These are phyloP conservation scores for Boeremia exigua DNA, from an alignment of 2,329 filamentous ascomycete species.

Conservation along the genomic window DNA sequence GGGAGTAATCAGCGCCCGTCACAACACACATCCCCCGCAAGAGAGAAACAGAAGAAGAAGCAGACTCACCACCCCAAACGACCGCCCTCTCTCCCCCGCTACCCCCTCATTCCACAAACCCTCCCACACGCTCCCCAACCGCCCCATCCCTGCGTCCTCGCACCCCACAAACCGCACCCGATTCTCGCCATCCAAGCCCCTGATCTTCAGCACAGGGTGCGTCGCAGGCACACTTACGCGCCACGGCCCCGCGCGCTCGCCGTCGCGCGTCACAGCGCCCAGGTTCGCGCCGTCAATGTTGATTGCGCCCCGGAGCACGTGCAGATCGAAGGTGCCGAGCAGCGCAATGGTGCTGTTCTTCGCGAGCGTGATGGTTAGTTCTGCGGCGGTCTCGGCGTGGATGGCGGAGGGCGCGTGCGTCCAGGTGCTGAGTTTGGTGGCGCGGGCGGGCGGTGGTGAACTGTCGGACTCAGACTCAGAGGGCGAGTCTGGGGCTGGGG, in stretches of 20 bases:
- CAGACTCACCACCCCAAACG: constrained; percentile 43
- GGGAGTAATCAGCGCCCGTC: constrained; percentile 5
- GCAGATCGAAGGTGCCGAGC: constrained; percentile 72
- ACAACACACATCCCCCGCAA: neutral
- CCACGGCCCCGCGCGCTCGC: constrained; percentile 23
- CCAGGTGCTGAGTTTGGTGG: constrained; percentile 43
- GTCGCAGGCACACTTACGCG: constrained; percentile 72
- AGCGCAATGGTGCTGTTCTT: constrained; percentile 47
- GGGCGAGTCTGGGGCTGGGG: too few relatives aligned
- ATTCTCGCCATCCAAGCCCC: constrained; percentile 59
- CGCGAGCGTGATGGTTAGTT: constrained; percentile 36
- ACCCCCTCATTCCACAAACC: constrained; percentile 67
- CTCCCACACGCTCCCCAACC: constrained; percentile 70
- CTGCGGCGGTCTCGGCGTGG: constrained; percentile 29
- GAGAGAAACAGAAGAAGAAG: constrained; percentile 7
- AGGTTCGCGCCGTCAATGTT: constrained; percentile 71
- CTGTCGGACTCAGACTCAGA: constrained; percentile 19
- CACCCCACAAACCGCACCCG: constrained; percentile 56
- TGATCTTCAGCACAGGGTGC: constrained; percentile 71
- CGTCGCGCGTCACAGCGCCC: constrained; percentile 46
- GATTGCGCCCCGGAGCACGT: constrained; percentile 66
- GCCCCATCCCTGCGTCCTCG: constrained; percentile 58
- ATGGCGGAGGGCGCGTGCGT: constrained; percentile 29
- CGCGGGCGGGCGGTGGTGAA: constrained; percentile 18
- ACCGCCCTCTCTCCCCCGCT: constrained; percentile 20